A percentile compares a stretch with the other conserved stretches of the same genome.
Conservation (phyloP, 2,329 filamentous ascomycete species). For the Penicillium sumatraense region DNA sequence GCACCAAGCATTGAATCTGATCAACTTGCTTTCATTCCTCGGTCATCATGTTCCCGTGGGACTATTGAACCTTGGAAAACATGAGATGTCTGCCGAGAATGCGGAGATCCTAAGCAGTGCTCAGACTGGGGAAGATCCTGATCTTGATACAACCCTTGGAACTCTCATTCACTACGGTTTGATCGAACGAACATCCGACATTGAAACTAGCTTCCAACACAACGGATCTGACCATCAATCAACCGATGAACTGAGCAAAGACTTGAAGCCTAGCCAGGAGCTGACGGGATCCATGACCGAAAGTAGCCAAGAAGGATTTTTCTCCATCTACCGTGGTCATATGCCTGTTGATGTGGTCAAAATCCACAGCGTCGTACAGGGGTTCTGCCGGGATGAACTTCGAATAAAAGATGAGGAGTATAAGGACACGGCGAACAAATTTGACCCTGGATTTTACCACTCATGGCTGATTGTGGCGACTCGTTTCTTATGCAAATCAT, state of each 20-base stretch:
- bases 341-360: constrained; percentile 50
- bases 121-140: constrained; percentile 37
- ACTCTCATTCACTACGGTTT: constrained; percentile 52
- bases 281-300: constrained; percentile 40
- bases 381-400: constrained; percentile 53
- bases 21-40: constrained; percentile 68
- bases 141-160: constrained; percentile 52
- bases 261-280: constrained; percentile 31
- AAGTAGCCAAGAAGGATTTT: constrained; percentile 40
- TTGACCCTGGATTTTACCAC: constrained; percentile 42
- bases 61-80: constrained; percentile 62
- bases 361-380: constrained; percentile 54
- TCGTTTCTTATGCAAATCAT: constrained; percentile 48
- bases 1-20: constrained; percentile 64
- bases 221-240: constrained; percentile 21
- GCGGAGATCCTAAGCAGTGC: constrained; percentile 45
- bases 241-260: constrained; percentile 26
- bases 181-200: constrained; percentile 46
- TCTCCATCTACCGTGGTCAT: constrained; percentile 34
- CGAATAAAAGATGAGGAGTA: constrained; percentile 41
- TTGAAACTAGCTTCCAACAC: constrained; percentile 29
- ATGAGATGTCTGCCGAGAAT: constrained; percentile 36
- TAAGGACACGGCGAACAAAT: constrained; percentile 15
- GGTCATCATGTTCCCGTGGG: constrained; percentile 69
- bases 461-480: constrained; percentile 50